Evolutionary conservation across 768 basidiomycete species (phyloP), one percentile per base, ranked within the genome.

Genomic region (Exidia glandulosa): DNA sequence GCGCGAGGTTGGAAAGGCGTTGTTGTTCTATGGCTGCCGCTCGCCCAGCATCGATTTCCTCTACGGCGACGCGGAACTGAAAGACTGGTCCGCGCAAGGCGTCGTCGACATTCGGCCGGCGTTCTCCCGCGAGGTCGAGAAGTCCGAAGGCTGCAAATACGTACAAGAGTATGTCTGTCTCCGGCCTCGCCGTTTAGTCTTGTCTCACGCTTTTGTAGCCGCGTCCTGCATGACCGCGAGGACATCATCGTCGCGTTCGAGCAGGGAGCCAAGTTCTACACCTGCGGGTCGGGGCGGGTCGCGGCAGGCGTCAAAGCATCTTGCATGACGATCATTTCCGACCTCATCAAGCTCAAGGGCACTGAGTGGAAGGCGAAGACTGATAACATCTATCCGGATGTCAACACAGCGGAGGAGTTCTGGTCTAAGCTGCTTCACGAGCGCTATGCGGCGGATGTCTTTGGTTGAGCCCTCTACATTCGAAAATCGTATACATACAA

Each of bases 1-100:
- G 1, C 66, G 77, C 19, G 68, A 74, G 27, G 74, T 78, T 9
- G 76, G 75, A 3, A 66, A 69, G 62, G 70, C 72, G 54, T 59
- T 78, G 25, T 64, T 80, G 37, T 81, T 79, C 73, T 78, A 78
- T 63, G 79, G 79, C 2, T 81, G 79, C 65, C 67, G 75, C 6
- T 63, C 70, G 2, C 75, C 76, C 10, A 65, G 71, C 10, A 72
- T 68, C 55, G 79, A 80, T 63, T 77, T 71, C 62, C 64, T 80
- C 16, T 79, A 80, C 63, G 62, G 67, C 2, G 73, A 75, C 31
- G 68, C 66, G 29, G 78, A 79, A 61, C 67, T 80, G 48, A 72
- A 66, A 45, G 70, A 72, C 62, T 81, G 79, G 79, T 63, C 64
- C 31, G 68, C 70, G 62, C 61, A 70, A 19, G 78, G 77, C 2